Conservation (phyloP, 2,329 filamentous ascomycete species). For the Escovopsis sp. region DNA sequence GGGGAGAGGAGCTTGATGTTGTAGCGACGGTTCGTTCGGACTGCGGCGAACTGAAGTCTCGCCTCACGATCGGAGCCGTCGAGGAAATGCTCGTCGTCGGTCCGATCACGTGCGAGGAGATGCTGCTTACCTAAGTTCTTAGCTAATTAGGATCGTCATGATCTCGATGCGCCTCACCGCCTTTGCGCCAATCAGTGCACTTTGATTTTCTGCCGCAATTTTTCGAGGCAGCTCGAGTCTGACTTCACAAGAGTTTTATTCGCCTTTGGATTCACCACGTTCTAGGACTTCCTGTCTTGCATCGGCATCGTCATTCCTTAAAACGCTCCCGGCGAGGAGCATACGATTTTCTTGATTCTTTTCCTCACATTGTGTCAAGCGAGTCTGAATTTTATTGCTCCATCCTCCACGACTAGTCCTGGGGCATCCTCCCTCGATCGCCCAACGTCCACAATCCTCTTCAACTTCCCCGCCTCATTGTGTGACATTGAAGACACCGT, state of each 20-base stretch:
- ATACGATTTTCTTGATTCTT: neutral
- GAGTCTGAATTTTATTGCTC: neutral
- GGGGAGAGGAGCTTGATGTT: too few relatives aligned
- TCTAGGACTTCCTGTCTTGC: too few relatives aligned
- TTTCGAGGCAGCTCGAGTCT: neutral
- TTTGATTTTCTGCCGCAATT: conserved; percentile 15
- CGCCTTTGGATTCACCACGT: too few relatives aligned
- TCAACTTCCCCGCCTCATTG: too few relatives aligned
- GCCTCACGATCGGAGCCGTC: too few relatives aligned
- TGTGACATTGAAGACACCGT: neutral
- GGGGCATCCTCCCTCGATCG: neutral
- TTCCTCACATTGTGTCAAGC: neutral
- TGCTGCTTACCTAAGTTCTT: too few relatives aligned
- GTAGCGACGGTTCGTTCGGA: too few relatives aligned
- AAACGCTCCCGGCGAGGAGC: neutral
- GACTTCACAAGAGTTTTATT: neutral
- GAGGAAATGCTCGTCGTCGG: conserved; percentile 13
- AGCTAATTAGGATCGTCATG: neutral
- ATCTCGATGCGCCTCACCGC: conserved; percentile 13
- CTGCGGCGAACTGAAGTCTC: too few relatives aligned
- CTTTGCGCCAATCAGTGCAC: conserved; percentile 4
- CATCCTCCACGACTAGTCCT: too few relatives aligned
- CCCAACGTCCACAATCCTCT: neutral
- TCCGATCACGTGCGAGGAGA: conserved; percentile 7
- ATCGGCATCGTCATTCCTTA: neutral